phyloP scores from a whole-genome alignment of 2,329 filamentous ascomycete species.

The Davidsoniella eucalypti region DNA sequence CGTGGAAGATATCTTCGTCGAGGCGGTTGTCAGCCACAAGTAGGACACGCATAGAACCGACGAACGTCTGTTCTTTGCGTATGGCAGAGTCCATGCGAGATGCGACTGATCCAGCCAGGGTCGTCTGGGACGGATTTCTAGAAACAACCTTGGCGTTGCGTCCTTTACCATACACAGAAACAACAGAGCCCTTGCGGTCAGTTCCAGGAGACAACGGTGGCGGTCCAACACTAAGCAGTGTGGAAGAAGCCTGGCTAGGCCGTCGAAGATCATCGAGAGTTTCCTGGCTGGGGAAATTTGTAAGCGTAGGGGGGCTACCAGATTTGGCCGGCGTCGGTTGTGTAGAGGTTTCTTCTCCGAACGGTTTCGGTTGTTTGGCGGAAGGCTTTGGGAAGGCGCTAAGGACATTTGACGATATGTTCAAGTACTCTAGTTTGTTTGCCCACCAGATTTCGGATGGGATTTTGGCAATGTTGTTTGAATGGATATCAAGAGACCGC shows the following conservation, averaged over 20 bases:
- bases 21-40: slow-evolving; percentile 88
- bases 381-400: slow-evolving; percentile 79
- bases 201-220: slow-evolving; percentile 44
- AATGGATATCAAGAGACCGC: slow-evolving; percentile 70
- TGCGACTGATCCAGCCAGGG: slow-evolving; percentile 30
- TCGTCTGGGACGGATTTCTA: slow-evolving; percentile 33
- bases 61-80: slow-evolving; percentile 71
- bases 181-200: slow-evolving; percentile 68
- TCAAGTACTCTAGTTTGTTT: slow-evolving; percentile 74
- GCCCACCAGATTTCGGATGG: slow-evolving; percentile 96
- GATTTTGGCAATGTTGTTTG: slow-evolving; percentile 81
- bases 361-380: slow-evolving; percentile 47
- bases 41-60: slow-evolving; percentile 65
- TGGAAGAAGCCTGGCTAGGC: slow-evolving; percentile 71
- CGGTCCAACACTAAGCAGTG: slow-evolving; percentile 56
- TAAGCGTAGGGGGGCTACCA: slow-evolving; percentile 25
- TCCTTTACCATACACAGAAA: slow-evolving; percentile 64
- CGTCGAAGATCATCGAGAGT: slow-evolving; percentile 48
- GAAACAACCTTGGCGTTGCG: slow-evolving; percentile 75
- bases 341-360: slow-evolving; percentile 31
- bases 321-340: slow-evolving; percentile 20
- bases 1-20: slow-evolving; percentile 88
- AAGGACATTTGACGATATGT: slow-evolving; percentile 87
- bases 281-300: slow-evolving; percentile 56
- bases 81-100: slow-evolving; percentile 77